phyloP scores from a whole-genome alignment of 164 flowering plant genomes.

The Umbilicus rupestris region DNA sequence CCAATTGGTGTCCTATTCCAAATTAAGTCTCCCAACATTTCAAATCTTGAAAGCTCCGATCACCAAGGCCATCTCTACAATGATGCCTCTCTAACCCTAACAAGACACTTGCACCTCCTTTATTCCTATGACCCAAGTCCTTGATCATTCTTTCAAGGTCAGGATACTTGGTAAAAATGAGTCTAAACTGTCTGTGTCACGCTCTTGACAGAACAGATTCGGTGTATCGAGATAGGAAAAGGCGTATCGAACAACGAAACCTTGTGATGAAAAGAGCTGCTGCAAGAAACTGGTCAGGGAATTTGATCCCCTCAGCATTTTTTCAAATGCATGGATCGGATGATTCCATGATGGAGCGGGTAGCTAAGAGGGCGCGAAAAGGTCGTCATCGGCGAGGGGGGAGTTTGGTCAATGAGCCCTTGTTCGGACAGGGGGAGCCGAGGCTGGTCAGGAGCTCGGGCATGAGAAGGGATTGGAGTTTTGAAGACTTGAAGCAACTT shows the following conservation, averaged over 20 bases:
- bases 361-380: slow-evolving; percentile 2
- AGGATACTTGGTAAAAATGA: background rate
- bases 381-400: background rate
- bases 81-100: background rate
- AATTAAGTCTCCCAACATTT: background rate
- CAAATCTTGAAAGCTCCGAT: background rate
- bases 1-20: background rate
- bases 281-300: slow-evolving; percentile 53
- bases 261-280: slow-evolving; percentile 12
- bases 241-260: background rate
- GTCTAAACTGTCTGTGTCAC: background rate
- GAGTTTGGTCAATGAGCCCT: slow-evolving; percentile 1
- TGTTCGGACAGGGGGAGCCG: slow-evolving; percentile 20
- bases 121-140: background rate
- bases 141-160: background rate
- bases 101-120: background rate
- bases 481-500: slow-evolving; percentile 40
- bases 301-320: slow-evolving; percentile 16
- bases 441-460: slow-evolving; percentile 52
- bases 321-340: slow-evolving; percentile 6
- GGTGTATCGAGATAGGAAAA: background rate
- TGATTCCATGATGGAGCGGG: background rate
- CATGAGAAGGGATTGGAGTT: slow-evolving; percentile 84
- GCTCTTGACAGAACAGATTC: background rate
- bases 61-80: background rate